Base-by-base conservation (phyloP, 2,329 filamentous ascomycete genomes). In the Penicillium sp. region DNA sequence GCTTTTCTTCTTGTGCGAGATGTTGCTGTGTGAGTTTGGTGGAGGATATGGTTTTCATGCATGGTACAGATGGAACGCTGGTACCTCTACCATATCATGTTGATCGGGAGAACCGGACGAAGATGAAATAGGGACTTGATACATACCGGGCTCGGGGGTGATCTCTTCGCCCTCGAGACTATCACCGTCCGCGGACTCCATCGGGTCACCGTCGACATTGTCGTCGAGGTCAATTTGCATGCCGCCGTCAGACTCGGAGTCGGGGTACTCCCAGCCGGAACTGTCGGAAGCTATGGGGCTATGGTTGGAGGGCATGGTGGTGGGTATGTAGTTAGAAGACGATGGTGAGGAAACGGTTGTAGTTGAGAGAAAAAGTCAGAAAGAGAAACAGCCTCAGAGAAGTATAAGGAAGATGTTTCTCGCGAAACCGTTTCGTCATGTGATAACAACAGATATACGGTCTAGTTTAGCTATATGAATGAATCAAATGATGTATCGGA, bases 181-280 rank as follows among this genome's bases (percentile, higher is more conserved):
- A 12, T 31, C 29, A 4, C 29, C 29, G 11, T 31, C 22, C 22
- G 22, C 5, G 22, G 22, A 25, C 7, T 48, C 25, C 2, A 48
- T 5, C 3, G 3, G 9, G 9, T 35, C 33, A 19, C 9, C 14
- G 33, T 35, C 33, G n/a, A 11, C 28, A 13, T 22, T 37, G 12
- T 33, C 37, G 19, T 57, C 47, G 14, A 52, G 30, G 8, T 64
- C 61, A 33, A 65, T 34, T 28, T 63, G 52, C 62, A 66, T 65
- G 11, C 54, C 57, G 14, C 63, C 61, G 33, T 58, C 54, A 4
- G 46, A 46, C 11, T 58, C 55, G 0, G 53, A 53, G 12, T 60
- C 59, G 3, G 53, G 53, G 3, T 5, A 3, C 14, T 62, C 56
- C 2, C 49, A 49, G 4, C 55, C 49, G 30, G 5, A 22, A 22